These are phyloP conservation scores for Scutellaria minor DNA, from an alignment of 257 asterid genomes.

Conservation along the genomic window DNA sequence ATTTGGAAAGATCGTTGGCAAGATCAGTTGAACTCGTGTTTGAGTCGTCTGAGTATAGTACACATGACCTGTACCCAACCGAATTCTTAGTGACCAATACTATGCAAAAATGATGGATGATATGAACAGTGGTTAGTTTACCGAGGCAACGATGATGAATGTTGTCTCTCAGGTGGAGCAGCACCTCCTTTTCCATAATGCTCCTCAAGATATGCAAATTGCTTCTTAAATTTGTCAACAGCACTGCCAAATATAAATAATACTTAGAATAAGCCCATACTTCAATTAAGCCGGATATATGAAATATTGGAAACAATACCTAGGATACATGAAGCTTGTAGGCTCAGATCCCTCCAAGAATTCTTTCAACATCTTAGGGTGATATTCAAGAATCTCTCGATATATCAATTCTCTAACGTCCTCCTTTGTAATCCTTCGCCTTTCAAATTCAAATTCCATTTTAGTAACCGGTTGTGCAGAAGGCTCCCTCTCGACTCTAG, in stretches of 20 bases:
- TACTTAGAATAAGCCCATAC: not conserved
- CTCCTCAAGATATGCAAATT: conserved; percentile 88
- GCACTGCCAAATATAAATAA: conserved; percentile 54
- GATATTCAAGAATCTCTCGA: conserved; percentile 90
- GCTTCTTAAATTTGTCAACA: conserved; percentile 93
- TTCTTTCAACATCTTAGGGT: conserved; percentile 93
- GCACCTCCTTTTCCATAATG: conserved; percentile 82
- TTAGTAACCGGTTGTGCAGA: conserved; percentile 91
- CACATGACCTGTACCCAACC: conserved; percentile 62
- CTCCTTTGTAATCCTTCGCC: conserved; percentile 93
- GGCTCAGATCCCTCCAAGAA: conserved; percentile 87
- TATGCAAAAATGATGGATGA: not conserved
- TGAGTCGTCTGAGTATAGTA: conserved; percentile 71
- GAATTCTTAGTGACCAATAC: conserved; percentile 13
- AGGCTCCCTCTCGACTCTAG: conserved; percentile 97
- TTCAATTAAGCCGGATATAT: not conserved
- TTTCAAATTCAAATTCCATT: conserved; percentile 96
- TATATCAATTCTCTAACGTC: conserved; percentile 88
- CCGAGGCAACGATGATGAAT: conserved; percentile 93
- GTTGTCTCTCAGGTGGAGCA: conserved; percentile 93
- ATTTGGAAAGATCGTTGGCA: conserved; percentile 70
- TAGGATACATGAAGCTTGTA: conserved; percentile 90
- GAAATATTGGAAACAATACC: conserved; percentile 46
- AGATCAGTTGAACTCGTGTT: conserved; percentile 56
- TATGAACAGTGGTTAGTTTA: conserved; percentile 26